Evolutionary conservation across 345 rosid genomes (phyloP), one percentile per base, ranked within the genome.

Genomic region (Populus tremula): DNA sequence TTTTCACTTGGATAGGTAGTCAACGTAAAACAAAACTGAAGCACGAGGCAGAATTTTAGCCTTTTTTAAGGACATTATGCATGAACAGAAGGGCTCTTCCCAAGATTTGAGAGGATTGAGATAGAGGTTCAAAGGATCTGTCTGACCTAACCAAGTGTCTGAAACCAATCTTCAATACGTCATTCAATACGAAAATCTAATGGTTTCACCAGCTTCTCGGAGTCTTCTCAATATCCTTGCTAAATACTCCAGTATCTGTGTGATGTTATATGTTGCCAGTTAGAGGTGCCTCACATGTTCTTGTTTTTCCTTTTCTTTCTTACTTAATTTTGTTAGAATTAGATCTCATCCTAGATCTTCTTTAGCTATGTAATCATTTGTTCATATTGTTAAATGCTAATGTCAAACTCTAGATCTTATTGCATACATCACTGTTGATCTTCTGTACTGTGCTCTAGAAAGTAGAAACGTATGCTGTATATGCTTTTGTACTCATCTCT

Each of bases 11-110:
- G 43, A 69, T 69, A 68, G 75, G 61, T 36, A 50, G 41, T 67
- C 76, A 67, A 64, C 50, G 25, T 66, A 72, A 75, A 74, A 74
- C 67, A 79, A 76, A 77, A 79, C 86, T 78, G 87, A 64, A 85
- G 81, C 87, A 85, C 82, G 85, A 78, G 84, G 75, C 87, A 82
- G 84, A 80, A 81, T 70, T 84, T 72, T 78, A 84, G 84, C 89
- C 78, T 86, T 88, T 86, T 85, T 88, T 82, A 77, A 84, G 90
- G 92, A 83, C 86, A 82, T 72, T 47, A 69, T 78, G 74, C 73
- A 85, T 86, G 82, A 79, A 69, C 72, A 67, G 76, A 69, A 77
- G 66, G 76, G 66, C 69, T 49, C 73, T 76, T 71, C 78, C 71
- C 78, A 56, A 82, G 87, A 74, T 79, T 79, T 85, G 80, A 78